A percentile compares a stretch with the other conserved stretches of the same genome.
Evolutionary conservation across 2,329 filamentous ascomycete species (phyloP).

Genomic region (Chaetoscypha palmicola): DNA sequence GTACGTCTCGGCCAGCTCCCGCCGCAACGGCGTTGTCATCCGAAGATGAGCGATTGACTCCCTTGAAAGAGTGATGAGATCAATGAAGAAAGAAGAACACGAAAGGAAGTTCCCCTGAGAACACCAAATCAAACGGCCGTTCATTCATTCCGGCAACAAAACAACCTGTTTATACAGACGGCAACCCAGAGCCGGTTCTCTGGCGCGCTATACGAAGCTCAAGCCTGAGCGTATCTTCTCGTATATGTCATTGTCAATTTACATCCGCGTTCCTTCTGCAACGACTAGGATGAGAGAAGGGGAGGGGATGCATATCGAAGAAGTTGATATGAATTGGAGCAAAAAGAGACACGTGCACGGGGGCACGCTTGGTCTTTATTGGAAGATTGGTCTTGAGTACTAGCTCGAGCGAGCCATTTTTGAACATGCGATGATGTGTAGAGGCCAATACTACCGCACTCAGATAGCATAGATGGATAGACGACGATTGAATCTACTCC

Average conservation of each 20-base stretch:
- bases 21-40: constrained; percentile 59
- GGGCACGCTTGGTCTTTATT: constrained; percentile 8
- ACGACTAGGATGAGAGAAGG: constrained; percentile 7
- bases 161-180: constrained; percentile 10
- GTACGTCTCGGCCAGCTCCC: constrained; percentile 48
- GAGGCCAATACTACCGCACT: constrained; percentile 2
- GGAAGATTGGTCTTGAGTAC: constrained; percentile 9
- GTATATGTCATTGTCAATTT: constrained; percentile 12
- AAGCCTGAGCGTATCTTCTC: constrained; percentile 28
- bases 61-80: no score
- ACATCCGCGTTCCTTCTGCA: constrained; percentile 15
- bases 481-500: constrained; percentile 11
- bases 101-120: constrained; percentile 10
- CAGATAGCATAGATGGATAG: constrained; percentile 10
- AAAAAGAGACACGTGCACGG: constrained; percentile 9
- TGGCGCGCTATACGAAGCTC: constrained; percentile 25
- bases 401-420: constrained; percentile 11
- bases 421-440: constrained; percentile 4
- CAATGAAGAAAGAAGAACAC: constrained; percentile 6
- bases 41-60: constrained; percentile 23
- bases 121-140: constrained; percentile 14
- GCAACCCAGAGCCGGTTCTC: constrained; percentile 23
- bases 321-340: constrained; percentile 7
- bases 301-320: constrained; percentile 12
- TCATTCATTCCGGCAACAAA: constrained; percentile 24